Conservation (phyloP, 805 yeast species). For the Pichia paraexigua region DNA sequence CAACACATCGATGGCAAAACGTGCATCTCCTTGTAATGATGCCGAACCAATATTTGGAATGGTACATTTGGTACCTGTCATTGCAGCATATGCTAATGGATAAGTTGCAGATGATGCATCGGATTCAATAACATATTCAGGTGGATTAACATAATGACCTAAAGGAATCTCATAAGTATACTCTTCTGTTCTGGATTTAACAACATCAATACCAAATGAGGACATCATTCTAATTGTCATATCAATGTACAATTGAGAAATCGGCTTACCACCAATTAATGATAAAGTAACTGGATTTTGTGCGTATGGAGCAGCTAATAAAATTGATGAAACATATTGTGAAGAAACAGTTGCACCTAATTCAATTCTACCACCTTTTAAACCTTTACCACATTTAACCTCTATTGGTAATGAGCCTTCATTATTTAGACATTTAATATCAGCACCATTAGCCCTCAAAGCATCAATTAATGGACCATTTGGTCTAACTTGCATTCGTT, state of each 20-base stretch:
- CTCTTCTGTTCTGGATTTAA: constrained; percentile 57
- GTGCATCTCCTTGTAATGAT: constrained; percentile 94
- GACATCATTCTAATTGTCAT: constrained; percentile 97
- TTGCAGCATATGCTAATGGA: constrained; percentile 94
- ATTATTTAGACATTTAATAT: constrained; percentile 59
- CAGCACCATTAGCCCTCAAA: constrained; percentile 68
- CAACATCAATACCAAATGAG: constrained; percentile 75
- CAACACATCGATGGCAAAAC: constrained; percentile 89
- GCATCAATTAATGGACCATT: constrained; percentile 96
- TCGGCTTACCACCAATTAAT: constrained; percentile 93
- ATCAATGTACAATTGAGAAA: constrained; percentile 90
- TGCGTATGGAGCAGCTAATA: constrained; percentile 98
- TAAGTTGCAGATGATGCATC: constrained; percentile 98
- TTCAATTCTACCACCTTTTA: constrained; percentile 88
- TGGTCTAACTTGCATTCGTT: constrained; percentile 96
- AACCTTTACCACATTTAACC: constrained; percentile 58
- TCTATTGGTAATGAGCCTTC: constrained; percentile 82
- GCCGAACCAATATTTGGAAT: constrained; percentile 89
- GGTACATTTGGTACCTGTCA: constrained; percentile 88
- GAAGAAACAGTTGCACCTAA: constrained; percentile 94
- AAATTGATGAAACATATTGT: constrained; percentile 90
- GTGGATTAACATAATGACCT: constrained; percentile 73
- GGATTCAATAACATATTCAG: constrained; percentile 82
- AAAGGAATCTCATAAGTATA: constrained; percentile 88
- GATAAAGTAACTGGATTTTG: constrained; percentile 77